Evolutionary conservation across 805 yeast genomes (phyloP), one percentile per base, ranked within the genome.

Genomic region (Wickerhamomyces alni): DNA sequence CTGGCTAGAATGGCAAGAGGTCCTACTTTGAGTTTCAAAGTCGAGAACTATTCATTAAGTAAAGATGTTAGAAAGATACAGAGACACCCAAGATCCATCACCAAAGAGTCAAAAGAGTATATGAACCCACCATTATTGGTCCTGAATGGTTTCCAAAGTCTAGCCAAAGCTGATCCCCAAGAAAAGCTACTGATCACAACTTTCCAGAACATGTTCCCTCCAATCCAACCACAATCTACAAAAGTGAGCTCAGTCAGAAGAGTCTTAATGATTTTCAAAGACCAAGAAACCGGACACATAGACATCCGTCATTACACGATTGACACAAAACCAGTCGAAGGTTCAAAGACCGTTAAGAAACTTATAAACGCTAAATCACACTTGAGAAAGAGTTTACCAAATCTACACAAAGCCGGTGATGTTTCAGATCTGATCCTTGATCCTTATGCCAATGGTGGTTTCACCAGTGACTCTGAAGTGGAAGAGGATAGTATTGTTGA

Each of bases 181-280:
- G 98, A 91, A 59, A 86, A 87, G 52, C 70, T 91, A 45, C 60
- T 88, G 41, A 78, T 94, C 24, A 86, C 97, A 4, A 80, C 88
- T 67, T 87, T 93, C 66, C 99, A 93, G 64, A 88, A 87, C 65
- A 79, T 93, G 77, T 87, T 91, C 61, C 99, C 99, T 7, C 87
- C 99, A 17, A 82, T 93, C 48, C 82, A 87, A 43, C 97, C 96
- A 3, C 87, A 87, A 48, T 65, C 69, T 41, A 84, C 94, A 16
- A 80, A 80, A 48, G 81, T 93, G 26, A 66, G 69, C 34, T 67
- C 83, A 1, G 88, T 93, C 39, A 82, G 79, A 53, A 74, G 99
- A 55, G 98, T 93, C 17, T 66, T 93, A 52, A 73, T 93, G 75
- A 65, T 93, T 40, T 82, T 83, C 59, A 84, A 80, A 54, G 83